These are phyloP conservation scores for Cercospora brassicicola DNA, from an alignment of 2,329 filamentous ascomycete genomes.

Conservation along the genomic window DNA sequence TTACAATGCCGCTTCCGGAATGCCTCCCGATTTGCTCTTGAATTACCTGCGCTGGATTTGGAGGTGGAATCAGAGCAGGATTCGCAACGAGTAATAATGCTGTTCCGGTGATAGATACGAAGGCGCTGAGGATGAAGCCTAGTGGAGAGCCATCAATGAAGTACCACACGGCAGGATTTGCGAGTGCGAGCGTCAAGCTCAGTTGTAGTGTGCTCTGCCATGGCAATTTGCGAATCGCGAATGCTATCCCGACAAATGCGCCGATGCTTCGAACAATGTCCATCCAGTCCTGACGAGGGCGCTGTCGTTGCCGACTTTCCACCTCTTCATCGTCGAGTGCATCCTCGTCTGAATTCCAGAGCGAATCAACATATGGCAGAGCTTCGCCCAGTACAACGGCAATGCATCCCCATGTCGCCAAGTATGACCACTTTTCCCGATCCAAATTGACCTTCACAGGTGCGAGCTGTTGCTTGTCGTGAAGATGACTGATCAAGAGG, in stretches of 20 bases:
- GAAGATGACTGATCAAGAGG: conserved; percentile 74
- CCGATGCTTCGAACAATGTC: conserved; percentile 67
- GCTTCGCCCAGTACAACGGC: conserved; percentile 76
- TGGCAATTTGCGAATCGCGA: conserved; percentile 81
- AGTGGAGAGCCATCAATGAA: conserved; percentile 86
- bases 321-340: conserved; percentile 29
- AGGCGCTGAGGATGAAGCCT: conserved; percentile 75
- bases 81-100: conserved; percentile 71
- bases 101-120: conserved; percentile 73
- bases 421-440: conserved; percentile 63
- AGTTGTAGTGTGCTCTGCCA: conserved; percentile 96
- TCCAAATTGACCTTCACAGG: conserved; percentile 62
- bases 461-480: conserved; percentile 65
- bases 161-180: conserved; percentile 94
- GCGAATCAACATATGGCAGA: conserved; percentile 77
- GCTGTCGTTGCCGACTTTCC: conserved; percentile 19
- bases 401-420: conserved; percentile 77
- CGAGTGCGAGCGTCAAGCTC: conserved; percentile 81
- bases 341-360: conserved; percentile 62
- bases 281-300: conserved; percentile 59
- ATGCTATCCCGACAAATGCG: conserved; percentile 71
- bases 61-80: conserved; percentile 73
- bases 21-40: conserved; percentile 23
- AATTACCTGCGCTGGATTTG: conserved; percentile 49
- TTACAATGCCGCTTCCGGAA: conserved; percentile 19